Percentiles rank a stretch among this genome's conserved stretches.
Evolutionary conservation across 2,329 filamentous ascomycete genomes (phyloP).

Genomic region (Cryphonectria japonica): DNA sequence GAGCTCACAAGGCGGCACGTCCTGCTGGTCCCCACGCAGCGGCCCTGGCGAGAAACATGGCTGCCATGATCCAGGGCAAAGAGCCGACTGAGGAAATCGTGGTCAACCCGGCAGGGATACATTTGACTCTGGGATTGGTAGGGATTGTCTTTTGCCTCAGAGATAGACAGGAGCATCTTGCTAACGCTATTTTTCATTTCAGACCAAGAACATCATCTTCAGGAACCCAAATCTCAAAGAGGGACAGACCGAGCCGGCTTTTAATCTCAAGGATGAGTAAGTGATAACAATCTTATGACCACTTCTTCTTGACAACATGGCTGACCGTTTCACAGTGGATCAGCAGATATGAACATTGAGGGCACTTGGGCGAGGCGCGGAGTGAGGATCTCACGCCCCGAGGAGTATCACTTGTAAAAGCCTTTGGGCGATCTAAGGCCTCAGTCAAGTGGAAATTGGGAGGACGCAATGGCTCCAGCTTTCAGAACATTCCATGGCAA

Average conservation of each 20-base stretch:
- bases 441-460: not conserved
- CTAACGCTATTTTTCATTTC: not conserved
- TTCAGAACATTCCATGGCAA: not conserved
- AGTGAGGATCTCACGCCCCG: slow-evolving; percentile 33
- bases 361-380: slow-evolving; percentile 37
- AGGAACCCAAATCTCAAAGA: slow-evolving; percentile 37
- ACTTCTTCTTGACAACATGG: not conserved
- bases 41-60: slow-evolving; percentile 50
- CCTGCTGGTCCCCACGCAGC: slow-evolving; percentile 49
- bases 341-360: slow-evolving; percentile 39
- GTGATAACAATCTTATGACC: slow-evolving; percentile 20
- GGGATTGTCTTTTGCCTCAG: slow-evolving; percentile 9
- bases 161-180: not conserved
- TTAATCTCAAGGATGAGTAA: slow-evolving; percentile 39
- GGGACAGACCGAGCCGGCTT: slow-evolving; percentile 36
- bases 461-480: not conserved
- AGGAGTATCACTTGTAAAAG: slow-evolving; percentile 38
- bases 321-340: slow-evolving; percentile 33
- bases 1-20: slow-evolving; percentile 48
- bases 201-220: slow-evolving; percentile 40
- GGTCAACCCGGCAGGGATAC: slow-evolving; percentile 42
- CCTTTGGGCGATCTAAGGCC: not conserved
- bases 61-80: slow-evolving; percentile 43
- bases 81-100: slow-evolving; percentile 37
- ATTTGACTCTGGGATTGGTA: slow-evolving; percentile 46